These are phyloP conservation scores for Leucoagaricus sp. DNA, from an alignment of 1,284 basidiomycete genomes.

Conservation along the genomic window DNA sequence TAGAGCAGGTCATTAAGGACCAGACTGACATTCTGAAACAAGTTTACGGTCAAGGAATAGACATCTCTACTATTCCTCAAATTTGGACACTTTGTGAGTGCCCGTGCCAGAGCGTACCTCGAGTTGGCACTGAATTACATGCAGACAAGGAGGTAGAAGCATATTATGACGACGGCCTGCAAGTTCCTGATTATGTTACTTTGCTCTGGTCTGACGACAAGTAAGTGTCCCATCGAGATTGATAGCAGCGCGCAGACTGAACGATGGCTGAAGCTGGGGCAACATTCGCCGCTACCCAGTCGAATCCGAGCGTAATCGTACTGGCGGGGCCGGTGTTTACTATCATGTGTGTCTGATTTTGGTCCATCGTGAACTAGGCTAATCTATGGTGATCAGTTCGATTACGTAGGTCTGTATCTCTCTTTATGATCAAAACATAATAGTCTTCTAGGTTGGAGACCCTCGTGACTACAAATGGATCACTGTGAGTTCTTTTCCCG, in stretches of 20 bases:
- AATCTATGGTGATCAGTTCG: constrained; percentile 33
- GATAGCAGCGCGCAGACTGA: neutral
- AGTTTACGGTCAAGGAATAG: constrained; percentile 48
- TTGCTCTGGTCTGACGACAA: constrained; percentile 66
- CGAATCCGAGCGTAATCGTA: constrained; percentile 50
- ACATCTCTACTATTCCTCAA: constrained; percentile 58
- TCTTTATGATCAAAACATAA: neutral
- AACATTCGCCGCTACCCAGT: constrained; percentile 61
- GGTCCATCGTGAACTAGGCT: neutral
- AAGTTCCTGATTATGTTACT: constrained; percentile 55
- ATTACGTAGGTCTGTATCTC: constrained; percentile 38
- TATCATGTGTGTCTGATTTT: constrained; percentile 54
- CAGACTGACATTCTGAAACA: constrained; percentile 64
- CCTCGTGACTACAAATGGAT: constrained; percentile 67
- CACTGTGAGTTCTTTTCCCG: constrained; percentile 34
- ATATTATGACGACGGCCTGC: constrained; percentile 64
- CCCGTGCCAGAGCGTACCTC: neutral
- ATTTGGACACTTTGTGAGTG: constrained; percentile 63
- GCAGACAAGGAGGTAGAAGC: constrained; percentile 67
- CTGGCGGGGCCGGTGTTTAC: constrained; percentile 69
- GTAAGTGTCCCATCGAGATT: constrained; percentile 30
- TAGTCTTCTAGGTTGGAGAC: constrained; percentile 44
- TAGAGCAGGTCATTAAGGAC: constrained; percentile 58
- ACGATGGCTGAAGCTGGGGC: constrained; percentile 51
- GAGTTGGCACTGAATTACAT: neutral